A percentile compares a stretch with the other conserved stretches of the same genome.
These are phyloP conservation scores for Westerdykella ornata DNA, from an alignment of 2,329 filamentous ascomycete species.

Conservation along the genomic window DNA sequence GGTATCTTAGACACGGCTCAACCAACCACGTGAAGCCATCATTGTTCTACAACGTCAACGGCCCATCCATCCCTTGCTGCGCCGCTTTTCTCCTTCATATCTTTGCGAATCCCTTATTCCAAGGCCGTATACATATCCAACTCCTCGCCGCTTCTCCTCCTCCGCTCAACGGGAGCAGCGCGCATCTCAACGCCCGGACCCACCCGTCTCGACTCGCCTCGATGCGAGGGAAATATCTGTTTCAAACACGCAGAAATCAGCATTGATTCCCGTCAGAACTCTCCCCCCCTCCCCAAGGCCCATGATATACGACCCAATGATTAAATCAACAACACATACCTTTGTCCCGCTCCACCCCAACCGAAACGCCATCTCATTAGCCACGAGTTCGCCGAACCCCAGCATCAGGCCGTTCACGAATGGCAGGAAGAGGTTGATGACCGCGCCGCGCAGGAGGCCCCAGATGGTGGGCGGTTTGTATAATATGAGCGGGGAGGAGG, in stretches of 20 bases:
- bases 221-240: conserved; percentile 54
- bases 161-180: conserved; percentile 55
- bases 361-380: conserved; percentile 88
- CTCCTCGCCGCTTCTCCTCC: conserved; percentile 47
- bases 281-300: background rate
- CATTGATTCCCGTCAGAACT: background rate
- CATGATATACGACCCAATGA: background rate
- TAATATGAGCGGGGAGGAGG: conserved; percentile 65
- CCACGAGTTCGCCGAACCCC: conserved; percentile 93
- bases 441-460: conserved; percentile 77
- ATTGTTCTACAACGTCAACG: too few species aligned
- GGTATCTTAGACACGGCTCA: too few species aligned
- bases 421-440: conserved; percentile 90
- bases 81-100: background rate
- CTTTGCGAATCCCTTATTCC: conserved; percentile 46
- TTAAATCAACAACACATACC: conserved; percentile 50
- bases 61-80: too few species aligned
- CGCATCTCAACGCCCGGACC: conserved; percentile 79
- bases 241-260: background rate
- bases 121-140: conserved; percentile 61
- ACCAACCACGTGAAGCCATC: too few species aligned
- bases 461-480: conserved; percentile 86
- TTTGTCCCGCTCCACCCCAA: conserved; percentile 92
- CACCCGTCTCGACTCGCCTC: conserved; percentile 57
- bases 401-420: conserved; percentile 99